These are phyloP conservation scores for Thozetella sp. DNA, from an alignment of 495 filamentous ascomycete genomes.

Conservation along the genomic window DNA sequence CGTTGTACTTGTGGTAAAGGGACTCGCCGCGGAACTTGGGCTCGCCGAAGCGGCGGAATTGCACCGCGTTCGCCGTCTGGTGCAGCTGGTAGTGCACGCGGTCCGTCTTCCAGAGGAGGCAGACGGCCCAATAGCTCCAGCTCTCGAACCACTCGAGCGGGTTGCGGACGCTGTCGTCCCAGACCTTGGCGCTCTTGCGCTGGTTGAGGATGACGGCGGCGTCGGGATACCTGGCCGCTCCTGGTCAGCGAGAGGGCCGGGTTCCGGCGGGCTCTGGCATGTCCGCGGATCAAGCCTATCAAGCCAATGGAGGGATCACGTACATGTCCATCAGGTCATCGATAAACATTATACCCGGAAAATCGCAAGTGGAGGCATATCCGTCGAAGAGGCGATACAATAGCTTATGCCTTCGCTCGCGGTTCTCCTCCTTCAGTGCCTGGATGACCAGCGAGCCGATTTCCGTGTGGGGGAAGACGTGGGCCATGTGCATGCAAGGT, in stretches of 20 bases:
- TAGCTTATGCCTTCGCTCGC: conserved; percentile 18
- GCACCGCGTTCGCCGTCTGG: not conserved
- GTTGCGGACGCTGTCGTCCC: conserved; percentile 10
- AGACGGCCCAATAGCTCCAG: conserved; percentile 7
- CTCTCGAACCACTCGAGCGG: conserved; percentile 15
- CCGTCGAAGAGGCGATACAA: conserved; percentile 22
- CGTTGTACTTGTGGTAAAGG: conserved; percentile 16
- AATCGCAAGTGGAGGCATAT: conserved; percentile 19
- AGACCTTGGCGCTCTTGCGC: conserved; percentile 10
- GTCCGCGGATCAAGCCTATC: too few relatives aligned
- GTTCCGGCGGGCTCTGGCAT: too few relatives aligned
- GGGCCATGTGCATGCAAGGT: conserved; percentile 24
- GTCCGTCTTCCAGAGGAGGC: not conserved
- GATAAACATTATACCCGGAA: conserved; percentile 21
- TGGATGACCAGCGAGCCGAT: conserved; percentile 11
- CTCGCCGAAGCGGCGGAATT: not conserved
- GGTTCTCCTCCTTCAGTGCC: conserved; percentile 16
- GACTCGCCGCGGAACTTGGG: not conserved
- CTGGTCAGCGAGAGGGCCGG: not conserved
- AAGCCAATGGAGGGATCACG: not conserved
- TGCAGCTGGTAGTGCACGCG: not conserved
- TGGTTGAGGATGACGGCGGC: conserved; percentile 29
- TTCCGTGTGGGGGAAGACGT: conserved; percentile 11
- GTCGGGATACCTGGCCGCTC: conserved; percentile 25
- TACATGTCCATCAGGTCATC: conserved; percentile 34